These are phyloP conservation scores for Polysphondylium violaceum DNA, from an alignment of 78 protist genomes.

Conservation along the genomic window DNA sequence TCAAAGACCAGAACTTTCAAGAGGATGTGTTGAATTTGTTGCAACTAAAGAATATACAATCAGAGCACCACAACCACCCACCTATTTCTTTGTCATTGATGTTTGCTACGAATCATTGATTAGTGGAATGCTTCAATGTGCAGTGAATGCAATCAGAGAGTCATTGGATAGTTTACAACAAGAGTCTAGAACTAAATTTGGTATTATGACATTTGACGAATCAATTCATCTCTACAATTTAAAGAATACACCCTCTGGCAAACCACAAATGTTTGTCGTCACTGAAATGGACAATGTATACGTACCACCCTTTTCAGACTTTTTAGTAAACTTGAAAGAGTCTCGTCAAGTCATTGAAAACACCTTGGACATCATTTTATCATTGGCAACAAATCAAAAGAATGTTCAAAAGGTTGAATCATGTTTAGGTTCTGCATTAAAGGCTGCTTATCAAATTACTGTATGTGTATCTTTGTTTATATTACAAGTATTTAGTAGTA, in stretches of 20 bases:
- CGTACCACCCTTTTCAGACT: constrained; percentile 78
- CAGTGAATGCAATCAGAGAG: constrained; percentile 70
- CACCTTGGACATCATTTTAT: constrained; percentile 39
- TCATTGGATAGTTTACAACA: constrained; percentile 61
- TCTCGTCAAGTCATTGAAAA: constrained; percentile 22
- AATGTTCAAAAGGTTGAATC: constrained; percentile 74
- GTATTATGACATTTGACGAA: constrained; percentile 81
- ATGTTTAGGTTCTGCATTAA: constrained; percentile 74
- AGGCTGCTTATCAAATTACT: constrained; percentile 58
- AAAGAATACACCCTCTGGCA: constrained; percentile 14
- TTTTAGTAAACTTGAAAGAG: constrained; percentile 80
- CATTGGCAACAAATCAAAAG: constrained; percentile 34
- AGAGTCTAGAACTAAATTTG: constrained; percentile 71
- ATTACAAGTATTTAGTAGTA: too few species aligned
- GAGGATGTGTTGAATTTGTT: constrained; percentile 87
- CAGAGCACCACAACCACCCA: constrained; percentile 91
- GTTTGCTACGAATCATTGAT: constrained; percentile 81
- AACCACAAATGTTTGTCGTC: constrained; percentile 84
- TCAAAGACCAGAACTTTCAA: constrained; percentile 74
- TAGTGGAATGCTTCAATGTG: constrained; percentile 80
- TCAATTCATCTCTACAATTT: constrained; percentile 81
- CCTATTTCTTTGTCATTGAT: constrained; percentile 89
- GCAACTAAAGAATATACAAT: constrained; percentile 88
- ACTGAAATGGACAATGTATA: constrained; percentile 63
- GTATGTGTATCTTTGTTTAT: too few species aligned